A percentile compares a stretch with the other conserved stretches of the same genome.
Evolutionary conservation across 2,329 filamentous ascomycete species (phyloP).

Genomic region (Neoarthrinium moseri): DNA sequence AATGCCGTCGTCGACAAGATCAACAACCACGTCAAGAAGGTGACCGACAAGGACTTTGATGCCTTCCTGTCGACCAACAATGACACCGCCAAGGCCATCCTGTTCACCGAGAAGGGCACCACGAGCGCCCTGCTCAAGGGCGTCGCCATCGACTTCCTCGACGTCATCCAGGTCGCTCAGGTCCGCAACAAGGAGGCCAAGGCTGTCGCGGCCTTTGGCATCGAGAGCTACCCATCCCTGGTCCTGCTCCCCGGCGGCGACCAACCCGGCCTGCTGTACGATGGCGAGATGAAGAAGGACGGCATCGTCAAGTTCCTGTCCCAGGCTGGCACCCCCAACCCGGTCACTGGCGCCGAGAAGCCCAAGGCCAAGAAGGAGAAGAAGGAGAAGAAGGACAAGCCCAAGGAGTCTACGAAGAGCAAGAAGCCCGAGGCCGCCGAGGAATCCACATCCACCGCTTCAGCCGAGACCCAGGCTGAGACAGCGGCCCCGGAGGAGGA

Average conservation of each 20-base stretch:
- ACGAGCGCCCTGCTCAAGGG: slow-evolving; percentile 81
- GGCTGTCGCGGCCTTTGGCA: slow-evolving; percentile 70
- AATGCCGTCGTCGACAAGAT: slow-evolving; percentile 85
- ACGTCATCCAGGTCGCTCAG: slow-evolving; percentile 76
- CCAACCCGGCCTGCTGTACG: slow-evolving; percentile 68
- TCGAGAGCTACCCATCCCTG: slow-evolving; percentile 77
- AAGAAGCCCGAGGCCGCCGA: slow-evolving; percentile 34
- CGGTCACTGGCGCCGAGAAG: slow-evolving; percentile 49
- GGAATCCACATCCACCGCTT: slow-evolving; percentile 32
- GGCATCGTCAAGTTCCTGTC: slow-evolving; percentile 80
- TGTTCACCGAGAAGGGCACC: slow-evolving; percentile 92
- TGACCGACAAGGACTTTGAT: slow-evolving; percentile 78
- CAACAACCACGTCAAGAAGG: slow-evolving; percentile 82
- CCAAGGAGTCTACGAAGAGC: slow-evolving; percentile 36
- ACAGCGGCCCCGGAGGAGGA: slow-evolving; percentile 45
- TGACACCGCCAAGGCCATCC: slow-evolving; percentile 75
- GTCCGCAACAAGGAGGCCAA: slow-evolving; percentile 77
- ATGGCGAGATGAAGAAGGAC: slow-evolving; percentile 83
- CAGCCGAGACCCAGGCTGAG: slow-evolving; percentile 34
- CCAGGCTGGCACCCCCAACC: slow-evolving; percentile 75
- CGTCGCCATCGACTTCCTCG: slow-evolving; percentile 87
- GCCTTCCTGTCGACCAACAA: slow-evolving; percentile 68
- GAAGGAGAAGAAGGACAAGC: slow-evolving; percentile 43
- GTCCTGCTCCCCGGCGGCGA: slow-evolving; percentile 73
- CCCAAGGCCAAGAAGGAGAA: slow-evolving; percentile 30